These are phyloP conservation scores for Malbranchea cinnamomea DNA, from an alignment of 2,329 filamentous ascomycete species.

Conservation along the genomic window DNA sequence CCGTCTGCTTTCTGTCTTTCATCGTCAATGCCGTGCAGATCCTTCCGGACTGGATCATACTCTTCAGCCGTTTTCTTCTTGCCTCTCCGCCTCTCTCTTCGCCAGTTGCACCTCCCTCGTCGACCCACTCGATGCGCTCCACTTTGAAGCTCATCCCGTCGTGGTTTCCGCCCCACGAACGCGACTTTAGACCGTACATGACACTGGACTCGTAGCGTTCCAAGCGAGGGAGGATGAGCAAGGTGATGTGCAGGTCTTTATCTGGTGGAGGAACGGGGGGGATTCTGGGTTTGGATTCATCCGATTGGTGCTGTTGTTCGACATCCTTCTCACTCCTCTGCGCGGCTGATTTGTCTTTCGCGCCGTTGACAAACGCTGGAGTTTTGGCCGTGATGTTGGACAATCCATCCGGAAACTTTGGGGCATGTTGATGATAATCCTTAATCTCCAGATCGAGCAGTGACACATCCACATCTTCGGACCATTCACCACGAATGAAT, in stretches of 20 bases:
- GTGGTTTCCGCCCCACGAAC: conserved; percentile 61
- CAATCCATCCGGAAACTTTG: conserved; percentile 4
- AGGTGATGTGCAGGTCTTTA: conserved; percentile 72
- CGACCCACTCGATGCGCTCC: conserved; percentile 67
- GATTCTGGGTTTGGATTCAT: conserved; percentile 14
- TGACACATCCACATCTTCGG: conserved; percentile 56
- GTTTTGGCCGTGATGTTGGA: conserved; percentile 1
- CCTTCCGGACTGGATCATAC: conserved; percentile 26
- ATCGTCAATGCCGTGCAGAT: conserved; percentile 27
- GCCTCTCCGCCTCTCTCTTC: conserved; percentile 33
- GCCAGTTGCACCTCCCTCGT: conserved; percentile 43
- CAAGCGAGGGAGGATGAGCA: conserved; percentile 68
- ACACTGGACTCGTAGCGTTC: conserved; percentile 61
- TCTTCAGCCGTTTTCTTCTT: conserved; percentile 34
- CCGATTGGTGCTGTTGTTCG: conserved; percentile 2
- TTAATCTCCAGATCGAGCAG: conserved; percentile 46
- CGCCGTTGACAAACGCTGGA: conserved; percentile 8
- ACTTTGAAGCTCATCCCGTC: conserved; percentile 87
- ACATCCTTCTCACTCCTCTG: too few relatives aligned
- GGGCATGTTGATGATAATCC: conserved; percentile 31
- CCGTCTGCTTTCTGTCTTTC: conserved; percentile 8
- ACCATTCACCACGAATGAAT: conserved; percentile 82
- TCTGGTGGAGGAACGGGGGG: conserved; percentile 42
- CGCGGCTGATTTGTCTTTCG: conserved; percentile 12
- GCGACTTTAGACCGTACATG: conserved; percentile 66